Conservation (phyloP, 179 eudicot species). For the Beta lomatogona region DNA sequence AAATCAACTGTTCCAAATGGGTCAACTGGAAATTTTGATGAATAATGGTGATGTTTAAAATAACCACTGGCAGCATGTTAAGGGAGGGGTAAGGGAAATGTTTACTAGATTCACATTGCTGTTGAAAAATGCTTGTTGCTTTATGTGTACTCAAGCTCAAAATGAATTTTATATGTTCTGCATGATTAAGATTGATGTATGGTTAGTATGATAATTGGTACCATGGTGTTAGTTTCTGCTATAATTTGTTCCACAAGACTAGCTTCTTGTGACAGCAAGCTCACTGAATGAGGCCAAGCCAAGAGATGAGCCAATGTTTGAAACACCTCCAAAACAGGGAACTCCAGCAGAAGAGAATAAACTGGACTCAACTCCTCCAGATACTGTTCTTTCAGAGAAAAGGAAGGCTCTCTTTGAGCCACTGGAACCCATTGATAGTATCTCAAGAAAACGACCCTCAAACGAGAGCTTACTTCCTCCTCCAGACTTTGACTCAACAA, state of each 20-base stretch:
- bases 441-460: conserved; percentile 65
- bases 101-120: background rate
- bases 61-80: background rate
- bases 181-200: background rate
- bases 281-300: conserved; percentile 40
- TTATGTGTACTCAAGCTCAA: background rate
- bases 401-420: conserved; percentile 93
- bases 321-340: conserved; percentile 48
- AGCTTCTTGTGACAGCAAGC: conserved; percentile 50
- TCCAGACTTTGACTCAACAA: conserved; percentile 86
- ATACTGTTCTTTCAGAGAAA: conserved; percentile 64
- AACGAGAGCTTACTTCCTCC: conserved; percentile 91
- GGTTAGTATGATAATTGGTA: conserved; percentile 2
- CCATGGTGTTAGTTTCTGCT: conserved; percentile 17
- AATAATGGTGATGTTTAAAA: background rate
- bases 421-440: conserved; percentile 54
- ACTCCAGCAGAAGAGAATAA: conserved; percentile 39
- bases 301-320: conserved; percentile 44
- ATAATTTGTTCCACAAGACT: conserved; percentile 38
- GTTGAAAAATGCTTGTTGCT: background rate
- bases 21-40: background rate
- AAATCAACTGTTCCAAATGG: background rate
- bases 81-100: background rate
- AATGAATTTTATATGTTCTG: background rate
- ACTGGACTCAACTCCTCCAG: conserved; percentile 47